A percentile compares a stretch with the other conserved stretches of the same genome.
These are phyloP conservation scores for Yarrowia porcina DNA, from an alignment of 805 yeast species.

Conservation along the genomic window DNA sequence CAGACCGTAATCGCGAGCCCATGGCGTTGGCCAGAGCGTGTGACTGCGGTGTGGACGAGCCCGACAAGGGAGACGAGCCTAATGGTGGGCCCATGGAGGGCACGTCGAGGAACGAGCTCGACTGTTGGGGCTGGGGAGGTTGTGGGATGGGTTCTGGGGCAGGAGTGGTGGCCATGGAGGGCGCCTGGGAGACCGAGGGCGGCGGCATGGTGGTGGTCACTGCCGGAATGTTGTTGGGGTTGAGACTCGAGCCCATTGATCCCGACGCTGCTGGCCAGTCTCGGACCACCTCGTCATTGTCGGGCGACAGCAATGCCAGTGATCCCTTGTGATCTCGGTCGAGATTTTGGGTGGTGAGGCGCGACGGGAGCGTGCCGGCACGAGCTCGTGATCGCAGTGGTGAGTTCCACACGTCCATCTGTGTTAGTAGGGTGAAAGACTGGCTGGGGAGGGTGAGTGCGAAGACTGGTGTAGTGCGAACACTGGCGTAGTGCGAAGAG, in stretches of 20 bases:
- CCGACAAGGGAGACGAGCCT: constrained; percentile 26
- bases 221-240: constrained; percentile 33
- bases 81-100: constrained; percentile 24
- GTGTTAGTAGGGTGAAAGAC: not conserved
- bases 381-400: constrained; percentile 55
- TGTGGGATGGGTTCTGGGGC: not conserved
- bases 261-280: constrained; percentile 10
- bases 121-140: not conserved
- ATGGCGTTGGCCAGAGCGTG: constrained; percentile 10
- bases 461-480: no score
- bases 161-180: not conserved
- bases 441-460: no score
- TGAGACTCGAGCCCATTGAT: constrained; percentile 4
- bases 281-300: constrained; percentile 27
- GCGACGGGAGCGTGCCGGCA: constrained; percentile 76
- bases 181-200: constrained; percentile 10
- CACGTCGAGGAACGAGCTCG: constrained; percentile 6
- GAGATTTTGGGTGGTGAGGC: constrained; percentile 42
- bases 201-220: constrained; percentile 28
- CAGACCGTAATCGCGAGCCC: constrained; percentile 32
- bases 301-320: constrained; percentile 38
- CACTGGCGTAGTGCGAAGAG: no score
- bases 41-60: constrained; percentile 12
- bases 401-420: constrained; percentile 26
- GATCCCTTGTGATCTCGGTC: constrained; percentile 34